phyloP scores from a whole-genome alignment of 2,329 filamentous ascomycete species.

The Xylaria multiplex region DNA sequence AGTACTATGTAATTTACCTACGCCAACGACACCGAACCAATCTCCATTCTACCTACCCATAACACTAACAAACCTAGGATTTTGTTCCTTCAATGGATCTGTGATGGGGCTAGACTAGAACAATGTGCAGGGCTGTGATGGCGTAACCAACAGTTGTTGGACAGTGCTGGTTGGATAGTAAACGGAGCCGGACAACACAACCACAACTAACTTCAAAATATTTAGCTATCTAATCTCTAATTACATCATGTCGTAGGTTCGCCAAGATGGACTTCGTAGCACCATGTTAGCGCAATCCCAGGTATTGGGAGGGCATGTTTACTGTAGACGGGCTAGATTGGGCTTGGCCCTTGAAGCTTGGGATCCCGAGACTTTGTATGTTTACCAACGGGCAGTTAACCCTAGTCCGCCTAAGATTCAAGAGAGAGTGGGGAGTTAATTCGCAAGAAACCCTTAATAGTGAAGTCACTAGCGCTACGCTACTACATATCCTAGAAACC shows the following conservation, averaged over 20 bases:
- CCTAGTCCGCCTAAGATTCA: neutral
- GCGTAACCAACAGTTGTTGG: neutral
- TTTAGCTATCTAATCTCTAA: neutral
- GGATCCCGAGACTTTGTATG: no score
- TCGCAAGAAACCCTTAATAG: neutral
- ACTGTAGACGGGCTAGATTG: no score
- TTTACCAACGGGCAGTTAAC: neutral
- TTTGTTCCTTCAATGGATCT: conserved; percentile 9
- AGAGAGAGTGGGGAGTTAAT: conserved; percentile 9
- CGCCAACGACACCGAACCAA: no score
- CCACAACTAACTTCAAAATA: neutral
- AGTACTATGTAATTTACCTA: no score
- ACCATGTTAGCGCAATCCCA: neutral
- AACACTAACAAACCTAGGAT: conserved; percentile 4
- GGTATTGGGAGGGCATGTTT: no score
- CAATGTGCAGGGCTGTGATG: neutral
- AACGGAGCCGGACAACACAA: no score
- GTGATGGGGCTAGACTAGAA: neutral
- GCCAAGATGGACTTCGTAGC: conserved; percentile 5
- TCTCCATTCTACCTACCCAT: no score
- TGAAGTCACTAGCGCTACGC: neutral
- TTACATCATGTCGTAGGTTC: neutral
- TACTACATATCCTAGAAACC: no score
- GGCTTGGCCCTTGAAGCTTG: no score
- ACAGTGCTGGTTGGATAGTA: neutral